Percentiles rank a stretch among this genome's conserved stretches.
These are phyloP conservation scores for Urochloa ruziziensis DNA, from an alignment of 176 grass and related monocot species.

Conservation along the genomic window DNA sequence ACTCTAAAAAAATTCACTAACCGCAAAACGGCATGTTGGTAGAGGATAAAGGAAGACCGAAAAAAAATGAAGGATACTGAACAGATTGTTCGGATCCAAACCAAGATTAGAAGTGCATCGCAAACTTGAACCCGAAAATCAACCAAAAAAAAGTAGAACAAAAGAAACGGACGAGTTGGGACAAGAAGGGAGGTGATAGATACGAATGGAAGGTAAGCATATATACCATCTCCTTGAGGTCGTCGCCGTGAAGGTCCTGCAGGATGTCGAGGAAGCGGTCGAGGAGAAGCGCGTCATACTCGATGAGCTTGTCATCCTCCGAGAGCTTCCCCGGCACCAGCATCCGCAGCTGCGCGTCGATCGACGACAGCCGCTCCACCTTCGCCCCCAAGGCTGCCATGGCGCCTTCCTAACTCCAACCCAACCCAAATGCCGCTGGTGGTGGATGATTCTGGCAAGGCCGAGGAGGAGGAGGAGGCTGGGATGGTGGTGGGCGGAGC, in stretches of 20 bases:
- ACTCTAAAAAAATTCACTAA: too few relatives aligned
- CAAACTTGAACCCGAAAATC: not conserved
- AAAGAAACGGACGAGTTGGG: not conserved
- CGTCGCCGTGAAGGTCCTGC: slow-evolving; percentile 60
- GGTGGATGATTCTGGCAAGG: not conserved
- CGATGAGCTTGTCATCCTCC: slow-evolving; percentile 71
- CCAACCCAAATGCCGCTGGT: not conserved
- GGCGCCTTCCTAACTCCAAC: not conserved
- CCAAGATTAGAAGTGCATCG: not conserved
- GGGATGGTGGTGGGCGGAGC: not conserved
- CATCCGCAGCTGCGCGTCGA: slow-evolving; percentile 65
- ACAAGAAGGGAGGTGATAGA: not conserved
- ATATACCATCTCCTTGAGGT: slow-evolving; percentile 54
- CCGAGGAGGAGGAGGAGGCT: not conserved
- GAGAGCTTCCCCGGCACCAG: slow-evolving; percentile 58
- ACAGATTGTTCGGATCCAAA: slow-evolving; percentile 8
- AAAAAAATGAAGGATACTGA: not conserved
- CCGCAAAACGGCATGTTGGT: not conserved
- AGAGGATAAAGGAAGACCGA: not conserved
- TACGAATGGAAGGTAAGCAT: not conserved
- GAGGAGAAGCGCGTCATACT: slow-evolving; percentile 71
- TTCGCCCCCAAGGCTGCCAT: slow-evolving; percentile 28
- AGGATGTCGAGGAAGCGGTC: slow-evolving; percentile 78
- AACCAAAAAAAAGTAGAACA: not conserved
- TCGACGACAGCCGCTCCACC: slow-evolving; percentile 63